These are phyloP conservation scores for Alnus glutinosa DNA, from an alignment of 306 rosid genomes.

Conservation along the genomic window DNA sequence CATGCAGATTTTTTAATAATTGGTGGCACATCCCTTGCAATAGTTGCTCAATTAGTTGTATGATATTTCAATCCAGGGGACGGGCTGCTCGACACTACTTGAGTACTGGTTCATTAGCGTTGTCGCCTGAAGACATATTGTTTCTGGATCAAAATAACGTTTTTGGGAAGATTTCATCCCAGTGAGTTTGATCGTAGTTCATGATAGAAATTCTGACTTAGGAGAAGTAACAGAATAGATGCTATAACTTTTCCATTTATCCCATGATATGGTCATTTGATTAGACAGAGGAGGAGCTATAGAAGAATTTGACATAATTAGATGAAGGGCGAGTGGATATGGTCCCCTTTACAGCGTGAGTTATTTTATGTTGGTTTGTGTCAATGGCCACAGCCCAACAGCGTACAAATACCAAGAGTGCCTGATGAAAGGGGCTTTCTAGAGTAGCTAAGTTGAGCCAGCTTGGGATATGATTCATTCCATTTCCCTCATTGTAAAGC, in stretches of 20 bases:
- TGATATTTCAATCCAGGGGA: constrained; percentile 48
- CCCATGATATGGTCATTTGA: constrained; percentile 14
- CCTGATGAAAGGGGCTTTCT: constrained; percentile 10
- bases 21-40: constrained; percentile 9
- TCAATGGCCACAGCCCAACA: constrained; percentile 17
- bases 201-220: constrained; percentile 32
- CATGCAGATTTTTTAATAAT: constrained; percentile 15
- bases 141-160: constrained; percentile 54
- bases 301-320: constrained; percentile 2
- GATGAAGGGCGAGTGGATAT: constrained; percentile 6
- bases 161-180: constrained; percentile 37
- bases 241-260: constrained; percentile 26
- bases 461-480: constrained; percentile 11
- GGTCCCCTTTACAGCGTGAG: neutral
- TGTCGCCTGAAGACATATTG: constrained; percentile 66
- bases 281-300: constrained; percentile 4
- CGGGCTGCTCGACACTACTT: constrained; percentile 69
- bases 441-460: constrained; percentile 3
- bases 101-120: constrained; percentile 48
- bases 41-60: constrained; percentile 25
- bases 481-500: constrained; percentile 34
- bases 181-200: constrained; percentile 15
- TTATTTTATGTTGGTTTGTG: constrained; percentile 16
- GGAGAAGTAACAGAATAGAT: constrained; percentile 28
- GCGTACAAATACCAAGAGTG: constrained; percentile 22